Base-by-base conservation (phyloP, 208 protist species). In the Sergeia podlipaevii region DNA sequence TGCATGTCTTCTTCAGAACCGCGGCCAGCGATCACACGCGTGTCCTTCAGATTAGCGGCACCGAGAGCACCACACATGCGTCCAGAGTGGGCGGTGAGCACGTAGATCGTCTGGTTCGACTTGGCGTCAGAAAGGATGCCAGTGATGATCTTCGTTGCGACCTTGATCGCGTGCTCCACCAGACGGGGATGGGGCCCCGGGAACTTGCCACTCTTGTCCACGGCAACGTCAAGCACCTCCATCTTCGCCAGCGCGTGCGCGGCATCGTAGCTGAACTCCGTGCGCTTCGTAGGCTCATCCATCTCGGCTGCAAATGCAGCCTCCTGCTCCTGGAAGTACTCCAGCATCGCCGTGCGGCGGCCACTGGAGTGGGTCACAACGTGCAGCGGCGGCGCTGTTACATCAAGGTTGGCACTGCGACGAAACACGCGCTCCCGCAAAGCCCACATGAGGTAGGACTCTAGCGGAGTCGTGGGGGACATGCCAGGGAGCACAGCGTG, bases 401-500 rank as follows among this genome's bases (percentile, higher is more conserved):
- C 34, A 47, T 76, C 69, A 44, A 71, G 44, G 43, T 67, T 80
- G 47, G 52, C 55, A 61, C 74, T 82, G 17, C 67, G 70, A 3
- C 60, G 64, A 56, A 77, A 74, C 13, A 89, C 57, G 17, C 77
- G 70, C 63, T 89, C 70, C n/a, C 77, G 71, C n/a, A 86, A 42
- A 10, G 62, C 76, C 74, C 67, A 77, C 20, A 86, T 42, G 42
- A 84, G 73, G 60, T 78, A 87, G 48, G 82, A 81, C 24, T 85
- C 52, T 20, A 88, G 64, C 21, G 71, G 85, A 10, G 70, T 89
- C 44, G 77, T 80, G 49, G 60, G 70, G 15, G 62, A 74, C 17
- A 81, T 43, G 37, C 67, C 76, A 20, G 85, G 89, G 18, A 95
- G 52, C 20, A 95, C 65, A 34, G 93, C 60, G 61, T 95, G 85